Percentiles rank a stretch among this genome's conserved stretches.
phyloP scores from a whole-genome alignment of 2,329 filamentous ascomycete species.

The Hypomyces rosellus region DNA sequence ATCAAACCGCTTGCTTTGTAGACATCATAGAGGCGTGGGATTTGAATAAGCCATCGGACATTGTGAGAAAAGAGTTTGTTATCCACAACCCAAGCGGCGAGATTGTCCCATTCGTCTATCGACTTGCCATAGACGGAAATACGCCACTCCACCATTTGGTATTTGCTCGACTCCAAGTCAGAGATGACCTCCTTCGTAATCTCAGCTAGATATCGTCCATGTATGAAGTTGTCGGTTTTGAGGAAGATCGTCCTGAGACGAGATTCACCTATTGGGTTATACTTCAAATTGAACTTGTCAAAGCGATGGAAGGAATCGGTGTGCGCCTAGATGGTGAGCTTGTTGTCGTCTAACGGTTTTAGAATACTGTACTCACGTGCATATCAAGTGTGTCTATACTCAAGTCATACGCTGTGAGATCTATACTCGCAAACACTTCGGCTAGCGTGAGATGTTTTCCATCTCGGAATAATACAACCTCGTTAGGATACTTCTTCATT shows the following conservation, averaged over 20 bases:
- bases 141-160: slow-evolving; percentile 99
- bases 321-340: slow-evolving; percentile 57
- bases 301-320: slow-evolving; percentile 98
- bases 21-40: slow-evolving; percentile 90
- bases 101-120: slow-evolving; percentile 93
- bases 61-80: slow-evolving; percentile 98
- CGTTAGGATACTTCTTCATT: slow-evolving; percentile 97
- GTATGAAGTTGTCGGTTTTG: slow-evolving; percentile 97
- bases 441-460: slow-evolving; percentile 84
- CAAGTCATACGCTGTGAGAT: slow-evolving; percentile 91
- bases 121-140: slow-evolving; percentile 94
- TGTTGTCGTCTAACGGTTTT: neutral
- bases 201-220: slow-evolving; percentile 91
- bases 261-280: slow-evolving; percentile 95
- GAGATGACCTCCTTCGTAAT: slow-evolving; percentile 98
- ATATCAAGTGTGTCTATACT: slow-evolving; percentile 98
- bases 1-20: slow-evolving; percentile 87
- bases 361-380: slow-evolving; percentile 61
- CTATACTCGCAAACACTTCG: slow-evolving; percentile 96
- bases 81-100: slow-evolving; percentile 97
- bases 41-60: slow-evolving; percentile 92
- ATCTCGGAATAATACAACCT: slow-evolving; percentile 87
- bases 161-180: slow-evolving; percentile 96
- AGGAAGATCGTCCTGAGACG: slow-evolving; percentile 95
- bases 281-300: slow-evolving; percentile 99